Evolutionary conservation across 2,329 filamentous ascomycete species (phyloP).

Genomic region (Epichloe brachyelytri): DNA sequence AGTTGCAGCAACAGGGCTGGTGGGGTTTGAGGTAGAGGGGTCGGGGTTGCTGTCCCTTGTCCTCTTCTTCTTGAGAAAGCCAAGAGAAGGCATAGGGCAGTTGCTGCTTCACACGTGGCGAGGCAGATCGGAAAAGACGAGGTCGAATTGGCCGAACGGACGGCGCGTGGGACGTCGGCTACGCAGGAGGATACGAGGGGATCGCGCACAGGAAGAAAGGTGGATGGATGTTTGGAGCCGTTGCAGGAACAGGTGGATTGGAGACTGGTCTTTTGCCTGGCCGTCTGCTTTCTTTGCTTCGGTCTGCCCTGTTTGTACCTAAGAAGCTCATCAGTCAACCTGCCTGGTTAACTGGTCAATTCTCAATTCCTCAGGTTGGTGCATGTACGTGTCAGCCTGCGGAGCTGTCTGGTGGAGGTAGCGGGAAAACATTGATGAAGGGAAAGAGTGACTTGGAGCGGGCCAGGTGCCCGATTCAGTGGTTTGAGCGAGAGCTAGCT

Average conservation of each 20-base stretch:
- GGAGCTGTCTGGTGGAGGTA: not conserved
- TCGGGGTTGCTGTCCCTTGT: conserved; percentile 79
- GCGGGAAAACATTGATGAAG: not conserved
- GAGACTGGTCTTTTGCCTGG: not conserved
- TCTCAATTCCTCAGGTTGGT: too few relatives aligned
- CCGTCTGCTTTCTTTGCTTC: not conserved
- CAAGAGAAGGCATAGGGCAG: conserved; percentile 73
- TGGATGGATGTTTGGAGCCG: not conserved
- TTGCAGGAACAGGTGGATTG: not conserved
- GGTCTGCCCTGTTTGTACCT: too few relatives aligned
- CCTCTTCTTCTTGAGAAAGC: conserved; percentile 97
- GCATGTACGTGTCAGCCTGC: not conserved
- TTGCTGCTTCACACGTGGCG: conserved; percentile 7
- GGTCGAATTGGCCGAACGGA: conserved; percentile 1
- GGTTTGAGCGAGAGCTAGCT: not conserved
- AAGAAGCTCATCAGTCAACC: too few relatives aligned
- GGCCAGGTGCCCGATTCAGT: too few relatives aligned
- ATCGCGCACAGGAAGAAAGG: not conserved
- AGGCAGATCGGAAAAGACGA: conserved; percentile 1
- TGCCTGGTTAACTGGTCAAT: too few relatives aligned
- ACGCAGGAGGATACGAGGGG: conserved; percentile 1
- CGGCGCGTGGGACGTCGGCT: not conserved
- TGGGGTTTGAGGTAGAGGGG: conserved; percentile 52
- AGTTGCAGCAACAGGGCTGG: conserved; percentile 45
- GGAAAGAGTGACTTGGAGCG: too few relatives aligned